Evolutionary conservation across 2,329 filamentous ascomycete species (phyloP), one percentile per base, ranked within the genome.

Genomic region (Lecanicillium sp.): DNA sequence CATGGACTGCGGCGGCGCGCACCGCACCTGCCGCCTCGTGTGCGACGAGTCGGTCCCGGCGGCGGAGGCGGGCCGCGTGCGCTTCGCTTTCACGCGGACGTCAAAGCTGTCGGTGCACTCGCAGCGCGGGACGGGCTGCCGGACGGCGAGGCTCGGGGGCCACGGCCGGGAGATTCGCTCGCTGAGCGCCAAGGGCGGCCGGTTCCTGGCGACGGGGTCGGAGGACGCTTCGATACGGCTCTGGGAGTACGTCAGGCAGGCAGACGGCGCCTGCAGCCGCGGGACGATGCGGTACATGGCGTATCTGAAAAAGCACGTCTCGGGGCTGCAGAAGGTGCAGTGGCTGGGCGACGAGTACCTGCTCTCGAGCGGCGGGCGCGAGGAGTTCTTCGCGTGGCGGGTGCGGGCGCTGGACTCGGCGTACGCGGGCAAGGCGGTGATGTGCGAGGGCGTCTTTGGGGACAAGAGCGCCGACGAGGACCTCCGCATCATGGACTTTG

Each of bases 331-430:
- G 62, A 77, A 83, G 52, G 70, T 95, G 1, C 77, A 77, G 51
- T 97, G 89, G 87, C 81, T 86, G 2, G 75, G 79, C 39, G 78
- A 84, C 2, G 64, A 71, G 1, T 86, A 84, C 56, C 77, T 98
- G 2, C 86, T 97, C 62, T 95, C 87, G 54, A 90, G 88, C 58
- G 89, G 81, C 5, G 93, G 90, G 0, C 84, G 82, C 52, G 91
- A 96, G 62, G 91, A 98, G 64, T 85, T 97, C 54, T 91, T 84
- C 57, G 77, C 90, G 10, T 98, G 93, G 91, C 76, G 79, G 33
- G 64, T 91, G 27, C 71, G 70, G 39, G 59, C 60, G 10, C 62
- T 86, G 6, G 72, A 81, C 21, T 69, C 73, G 2, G 66, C 60
- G 11, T 73, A 74, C 42, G 55, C 56, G 12, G 29, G 75, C 3